A percentile compares a stretch with the other conserved stretches of the same genome.
These are phyloP conservation scores for Blastocystis sp. DNA, from an alignment of 352 stramenopile genomes.

Conservation along the genomic window DNA sequence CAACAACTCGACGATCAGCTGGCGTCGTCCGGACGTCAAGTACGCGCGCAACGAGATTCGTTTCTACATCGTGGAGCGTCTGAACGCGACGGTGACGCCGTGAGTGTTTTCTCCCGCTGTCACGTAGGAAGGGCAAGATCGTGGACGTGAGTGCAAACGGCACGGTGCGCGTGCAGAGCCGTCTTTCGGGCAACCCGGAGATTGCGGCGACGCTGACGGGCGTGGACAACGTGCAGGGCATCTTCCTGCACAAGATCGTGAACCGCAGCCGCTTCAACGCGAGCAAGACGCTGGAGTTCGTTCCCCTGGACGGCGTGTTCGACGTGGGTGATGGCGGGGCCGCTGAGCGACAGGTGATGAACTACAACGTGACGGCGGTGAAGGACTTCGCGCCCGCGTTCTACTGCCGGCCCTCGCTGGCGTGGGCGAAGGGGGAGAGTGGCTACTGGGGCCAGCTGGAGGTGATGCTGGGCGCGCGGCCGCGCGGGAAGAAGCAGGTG, in stretches of 20 bases:
- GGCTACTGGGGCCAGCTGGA: conserved; percentile 1
- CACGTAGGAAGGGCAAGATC: conserved; percentile 3
- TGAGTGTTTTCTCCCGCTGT: not conserved
- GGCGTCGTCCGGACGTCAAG: not conserved
- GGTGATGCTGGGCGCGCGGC: not conserved
- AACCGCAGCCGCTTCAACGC: not conserved
- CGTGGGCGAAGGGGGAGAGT: not conserved
- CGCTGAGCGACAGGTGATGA: not conserved
- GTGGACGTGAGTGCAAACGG: not conserved
- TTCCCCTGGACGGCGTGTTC: conserved; percentile 9
- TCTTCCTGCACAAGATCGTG: not conserved
- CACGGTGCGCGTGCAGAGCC: not conserved
- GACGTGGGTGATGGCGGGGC: not conserved
- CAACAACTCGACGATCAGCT: not conserved
- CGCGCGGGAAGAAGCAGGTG: not conserved
- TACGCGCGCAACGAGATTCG: conserved; percentile 4
- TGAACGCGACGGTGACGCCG: not conserved
- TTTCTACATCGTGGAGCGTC: not conserved
- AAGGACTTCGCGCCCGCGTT: not conserved
- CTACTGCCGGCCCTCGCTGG: not conserved
- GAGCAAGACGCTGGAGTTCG: not conserved
- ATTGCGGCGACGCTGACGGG: not conserved
- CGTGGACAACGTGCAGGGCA: not conserved
- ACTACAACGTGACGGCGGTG: not conserved
- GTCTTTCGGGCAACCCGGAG: not conserved